Base-by-base conservation (phyloP, 2,329 filamentous ascomycete genomes). In the Aspergillus carbonarius region DNA sequence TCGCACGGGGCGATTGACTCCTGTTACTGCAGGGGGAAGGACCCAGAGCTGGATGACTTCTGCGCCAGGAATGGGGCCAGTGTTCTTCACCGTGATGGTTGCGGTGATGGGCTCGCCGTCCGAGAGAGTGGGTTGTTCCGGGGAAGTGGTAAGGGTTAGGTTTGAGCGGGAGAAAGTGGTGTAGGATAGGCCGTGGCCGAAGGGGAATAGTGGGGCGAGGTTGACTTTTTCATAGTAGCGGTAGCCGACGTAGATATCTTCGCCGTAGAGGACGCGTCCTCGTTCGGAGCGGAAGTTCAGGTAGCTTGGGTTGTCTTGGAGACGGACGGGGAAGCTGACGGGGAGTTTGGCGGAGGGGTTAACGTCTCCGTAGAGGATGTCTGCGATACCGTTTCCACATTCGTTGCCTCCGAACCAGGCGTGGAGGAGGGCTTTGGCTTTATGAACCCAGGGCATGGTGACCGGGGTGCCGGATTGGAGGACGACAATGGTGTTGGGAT, bases 361-460 rank as follows among this genome's bases (percentile, higher is more conserved):
- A 48, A 85, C 82, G 61, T 88, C 83, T 49, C 90, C 91, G 63
- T 91, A 90, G 1, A 93, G 79, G 1, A 93, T 82, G 64, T 93
- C 90, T 0, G 89, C 90, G 61, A 96, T 88, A 10, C 87, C 88
- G 69, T 93, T 92, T 5, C 91, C 91, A 5, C 88, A 89, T 77
- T 95, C 91, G 68, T 95, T 91, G n/a, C 91, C 91, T 60, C 90
- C 89, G 68, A 92, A 95, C 90, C 90, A 95, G 7, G 90, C 90
- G 68, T 93, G 89, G 1, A 92, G 70, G 1, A 93, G 78, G 1
- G 86, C 84, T 7, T 79, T 78, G 9, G 77, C 71, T n/a, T 77
- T 71, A 4, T 74, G 67, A 2, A 68, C 72, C 75, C 81, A 81
- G 0, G 80, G 81, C 73, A 83, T 81, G 2, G 78, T 80, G 10